These are phyloP conservation scores for Exophiala viscosa DNA, from an alignment of 2,329 filamentous ascomycete genomes.

Conservation along the genomic window DNA sequence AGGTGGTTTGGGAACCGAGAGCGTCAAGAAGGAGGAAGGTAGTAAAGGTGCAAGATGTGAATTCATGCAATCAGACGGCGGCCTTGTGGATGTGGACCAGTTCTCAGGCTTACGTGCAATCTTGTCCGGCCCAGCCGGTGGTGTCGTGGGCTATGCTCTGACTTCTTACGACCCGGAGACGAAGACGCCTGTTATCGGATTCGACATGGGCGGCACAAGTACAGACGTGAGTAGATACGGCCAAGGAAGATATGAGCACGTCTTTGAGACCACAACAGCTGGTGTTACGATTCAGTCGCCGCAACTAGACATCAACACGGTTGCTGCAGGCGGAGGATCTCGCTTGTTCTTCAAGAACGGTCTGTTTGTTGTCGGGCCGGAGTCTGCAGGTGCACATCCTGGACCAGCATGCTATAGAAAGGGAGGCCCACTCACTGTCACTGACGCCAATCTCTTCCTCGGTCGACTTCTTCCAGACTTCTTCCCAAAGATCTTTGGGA, in stretches of 20 bases:
- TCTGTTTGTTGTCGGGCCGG: constrained; percentile 85
- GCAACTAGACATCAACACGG: constrained; percentile 91
- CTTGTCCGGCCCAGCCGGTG: constrained; percentile 85
- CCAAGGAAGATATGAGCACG: constrained; percentile 81
- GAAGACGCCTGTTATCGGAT: constrained; percentile 82
- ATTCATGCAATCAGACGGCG: constrained; percentile 92
- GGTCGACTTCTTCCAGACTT: constrained; percentile 84
- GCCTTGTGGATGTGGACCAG: constrained; percentile 53
- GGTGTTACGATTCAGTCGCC: constrained; percentile 93
- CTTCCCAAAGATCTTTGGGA: constrained; percentile 94
- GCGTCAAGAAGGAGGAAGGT: constrained; percentile 63
- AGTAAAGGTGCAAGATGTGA: constrained; percentile 75
- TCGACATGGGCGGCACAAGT: constrained; percentile 92
- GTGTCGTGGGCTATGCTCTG: constrained; percentile 87
- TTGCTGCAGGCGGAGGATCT: constrained; percentile 73
- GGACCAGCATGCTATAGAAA: constrained; percentile 92
- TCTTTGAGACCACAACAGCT: constrained; percentile 89
- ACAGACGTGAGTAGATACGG: constrained; percentile 89
- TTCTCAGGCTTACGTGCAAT: constrained; percentile 88
- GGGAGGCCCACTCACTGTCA: constrained; percentile 83
- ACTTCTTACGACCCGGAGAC: constrained; percentile 84
- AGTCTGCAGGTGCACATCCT: constrained; percentile 86
- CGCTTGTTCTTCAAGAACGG: constrained; percentile 82
- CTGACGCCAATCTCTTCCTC: constrained; percentile 85
- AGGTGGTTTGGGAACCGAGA: constrained; percentile 72